Percentiles rank a stretch among this genome's conserved stretches.
Evolutionary conservation across 495 filamentous ascomycete species (phyloP).

Genomic region (Talaromyces nanjingensis): DNA sequence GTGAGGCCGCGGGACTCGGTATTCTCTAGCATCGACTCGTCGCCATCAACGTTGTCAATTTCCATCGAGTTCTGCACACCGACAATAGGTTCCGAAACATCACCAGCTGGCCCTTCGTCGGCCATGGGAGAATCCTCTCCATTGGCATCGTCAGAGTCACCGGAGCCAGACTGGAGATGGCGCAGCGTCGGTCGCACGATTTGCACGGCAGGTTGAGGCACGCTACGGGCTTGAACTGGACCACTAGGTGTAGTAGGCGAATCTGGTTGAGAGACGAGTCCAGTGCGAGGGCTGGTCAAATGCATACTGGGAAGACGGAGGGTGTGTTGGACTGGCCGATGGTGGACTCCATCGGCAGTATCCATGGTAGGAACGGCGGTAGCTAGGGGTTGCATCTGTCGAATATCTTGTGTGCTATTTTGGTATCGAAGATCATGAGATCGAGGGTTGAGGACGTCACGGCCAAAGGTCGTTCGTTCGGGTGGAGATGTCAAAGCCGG

Average conservation of each 20-base stretch:
- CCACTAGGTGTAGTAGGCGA: slow-evolving; percentile 89
- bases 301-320: slow-evolving; percentile 74
- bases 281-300: slow-evolving; percentile 15
- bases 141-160: slow-evolving; percentile 81
- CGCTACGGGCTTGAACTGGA: slow-evolving; percentile 47
- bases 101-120: slow-evolving; percentile 61
- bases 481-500: slow-evolving; percentile 68
- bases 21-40: slow-evolving; percentile 67
- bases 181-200: slow-evolving; percentile 69
- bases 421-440: slow-evolving; percentile 54
- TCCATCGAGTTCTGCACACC: slow-evolving; percentile 74
- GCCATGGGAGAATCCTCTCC: slow-evolving; percentile 62
- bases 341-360: slow-evolving; percentile 61
- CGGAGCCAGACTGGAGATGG: slow-evolving; percentile 79
- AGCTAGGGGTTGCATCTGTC: slow-evolving; percentile 58
- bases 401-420: slow-evolving; percentile 38
- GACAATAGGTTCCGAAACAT: slow-evolving; percentile 66
- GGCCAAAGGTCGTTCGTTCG: slow-evolving; percentile 62
- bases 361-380: slow-evolving; percentile 70
- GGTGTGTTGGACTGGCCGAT: slow-evolving; percentile 75
- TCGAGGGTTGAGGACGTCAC: slow-evolving; percentile 34
- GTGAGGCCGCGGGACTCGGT: slow-evolving; percentile 66
- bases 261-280: slow-evolving; percentile 78
- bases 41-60: slow-evolving; percentile 70
- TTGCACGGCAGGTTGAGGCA: slow-evolving; percentile 32